These are phyloP conservation scores for Scheffersomyces amazonensis DNA, from an alignment of 805 yeast genomes.

Conservation along the genomic window DNA sequence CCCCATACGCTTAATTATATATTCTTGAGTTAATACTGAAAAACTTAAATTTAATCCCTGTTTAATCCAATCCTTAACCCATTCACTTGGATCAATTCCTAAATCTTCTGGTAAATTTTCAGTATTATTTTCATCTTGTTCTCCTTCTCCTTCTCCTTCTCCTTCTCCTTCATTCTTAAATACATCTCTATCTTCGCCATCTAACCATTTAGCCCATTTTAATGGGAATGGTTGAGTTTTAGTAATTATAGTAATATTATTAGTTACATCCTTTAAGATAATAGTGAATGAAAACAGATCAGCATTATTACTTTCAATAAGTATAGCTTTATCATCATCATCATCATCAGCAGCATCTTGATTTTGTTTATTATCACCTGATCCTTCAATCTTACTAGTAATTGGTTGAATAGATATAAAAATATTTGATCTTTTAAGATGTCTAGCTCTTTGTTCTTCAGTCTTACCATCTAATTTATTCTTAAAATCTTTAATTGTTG, in stretches of 20 bases:
- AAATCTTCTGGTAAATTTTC: slow-evolving; percentile 5
- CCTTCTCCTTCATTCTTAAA: slow-evolving; percentile 20
- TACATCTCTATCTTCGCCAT: slow-evolving; percentile 32
- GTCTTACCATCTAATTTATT: slow-evolving; percentile 16
- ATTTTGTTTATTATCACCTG: slow-evolving; percentile 19
- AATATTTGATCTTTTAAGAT: slow-evolving; percentile 51
- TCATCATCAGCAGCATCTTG: slow-evolving; percentile 8
- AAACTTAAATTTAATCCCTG: slow-evolving; percentile 71
- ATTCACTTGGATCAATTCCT: slow-evolving; percentile 38
- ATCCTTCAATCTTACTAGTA: slow-evolving; percentile 25
- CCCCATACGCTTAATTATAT: slow-evolving; percentile 90
- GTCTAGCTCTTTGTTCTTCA: slow-evolving; percentile 9
- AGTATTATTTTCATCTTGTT: slow-evolving; percentile 31
- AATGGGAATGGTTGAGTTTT: slow-evolving; percentile 88
- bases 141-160: slow-evolving; percentile 16
- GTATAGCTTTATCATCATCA: slow-evolving; percentile 24
- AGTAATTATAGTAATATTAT: slow-evolving; percentile 68
- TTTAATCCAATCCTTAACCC: slow-evolving; percentile 45
- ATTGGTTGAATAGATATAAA: slow-evolving; percentile 71
- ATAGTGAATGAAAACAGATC: slow-evolving; percentile 73
- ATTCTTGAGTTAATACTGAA: slow-evolving; percentile 87
- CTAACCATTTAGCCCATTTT: slow-evolving; percentile 94
- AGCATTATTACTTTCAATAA: slow-evolving; percentile 45
- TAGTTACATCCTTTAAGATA: slow-evolving; percentile 73
- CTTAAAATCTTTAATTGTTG: slow-evolving; percentile 50